Evolutionary conservation across 257 asterid genomes (phyloP).

Genomic region (Nicotiana attenuata): DNA sequence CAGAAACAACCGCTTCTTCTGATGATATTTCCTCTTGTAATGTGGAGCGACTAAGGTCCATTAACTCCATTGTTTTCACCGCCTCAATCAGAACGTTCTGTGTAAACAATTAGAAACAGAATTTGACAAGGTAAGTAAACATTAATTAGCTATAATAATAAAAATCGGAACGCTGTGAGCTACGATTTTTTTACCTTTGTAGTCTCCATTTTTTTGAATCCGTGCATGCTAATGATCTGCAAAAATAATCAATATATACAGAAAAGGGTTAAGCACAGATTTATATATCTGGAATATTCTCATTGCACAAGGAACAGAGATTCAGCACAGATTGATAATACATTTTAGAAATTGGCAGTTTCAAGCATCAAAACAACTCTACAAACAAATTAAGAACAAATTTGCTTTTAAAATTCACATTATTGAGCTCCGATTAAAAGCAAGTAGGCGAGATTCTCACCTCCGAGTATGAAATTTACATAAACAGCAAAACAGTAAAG

Average conservation of each 20-base stretch:
- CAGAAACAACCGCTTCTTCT: slow-evolving; percentile 29
- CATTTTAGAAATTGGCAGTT: neutral
- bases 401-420: too few species aligned
- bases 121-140: neutral
- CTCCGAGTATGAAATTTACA: too few species aligned
- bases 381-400: too few species aligned
- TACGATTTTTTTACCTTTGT: neutral
- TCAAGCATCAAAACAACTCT: neutral
- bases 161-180: neutral
- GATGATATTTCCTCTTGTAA: slow-evolving; percentile 35
- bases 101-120: neutral
- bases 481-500: too few species aligned
- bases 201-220: slow-evolving; percentile 11
- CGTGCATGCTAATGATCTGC: slow-evolving; percentile 33
- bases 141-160: too few species aligned
- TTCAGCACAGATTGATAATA: too few species aligned
- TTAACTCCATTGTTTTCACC: slow-evolving; percentile 40
- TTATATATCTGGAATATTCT: too few species aligned
- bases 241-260: neutral
- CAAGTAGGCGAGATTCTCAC: too few species aligned
- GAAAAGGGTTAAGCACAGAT: neutral
- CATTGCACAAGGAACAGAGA: too few species aligned
- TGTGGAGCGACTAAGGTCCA: slow-evolving; percentile 56
- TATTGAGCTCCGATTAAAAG: too few species aligned
- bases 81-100: slow-evolving; percentile 38